These are phyloP conservation scores for Pseudogymnoascus sp. DNA, from an alignment of 2,329 filamentous ascomycete genomes.

Conservation along the genomic window DNA sequence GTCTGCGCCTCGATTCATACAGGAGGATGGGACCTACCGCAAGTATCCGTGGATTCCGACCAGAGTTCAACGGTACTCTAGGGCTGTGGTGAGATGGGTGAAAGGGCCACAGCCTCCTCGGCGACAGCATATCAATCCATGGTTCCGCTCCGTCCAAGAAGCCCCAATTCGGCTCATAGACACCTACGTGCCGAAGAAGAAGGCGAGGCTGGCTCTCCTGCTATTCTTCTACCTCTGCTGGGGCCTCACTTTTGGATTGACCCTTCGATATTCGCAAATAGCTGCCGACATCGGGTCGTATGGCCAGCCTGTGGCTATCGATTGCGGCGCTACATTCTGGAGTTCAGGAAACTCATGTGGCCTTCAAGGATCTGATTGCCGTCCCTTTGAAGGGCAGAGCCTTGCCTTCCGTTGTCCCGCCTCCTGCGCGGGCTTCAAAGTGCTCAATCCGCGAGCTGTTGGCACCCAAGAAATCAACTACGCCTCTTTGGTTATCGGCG, in stretches of 20 bases:
- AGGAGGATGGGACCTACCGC: constrained; percentile 40
- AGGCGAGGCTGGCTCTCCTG: constrained; percentile 50
- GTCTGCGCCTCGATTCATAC: constrained; percentile 47
- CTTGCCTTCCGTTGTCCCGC: constrained; percentile 70
- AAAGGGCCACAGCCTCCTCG: constrained; percentile 47
- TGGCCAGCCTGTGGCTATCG: constrained; percentile 55
- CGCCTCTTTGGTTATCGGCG: constrained; percentile 58
- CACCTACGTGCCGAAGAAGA: constrained; percentile 48
- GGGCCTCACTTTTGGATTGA: constrained; percentile 60
- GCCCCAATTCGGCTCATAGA: constrained; percentile 57
- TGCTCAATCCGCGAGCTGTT: constrained; percentile 67
- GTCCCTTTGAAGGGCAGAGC: constrained; percentile 62
- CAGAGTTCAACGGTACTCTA: constrained; percentile 39
- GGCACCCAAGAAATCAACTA: constrained; percentile 61
- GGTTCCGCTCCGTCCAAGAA: constrained; percentile 58
- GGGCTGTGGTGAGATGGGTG: constrained; percentile 40
- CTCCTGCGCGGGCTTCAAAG: constrained; percentile 55
- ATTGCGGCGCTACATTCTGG: constrained; percentile 66
- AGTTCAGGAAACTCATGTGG: constrained; percentile 62
- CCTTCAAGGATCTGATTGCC: constrained; percentile 63
- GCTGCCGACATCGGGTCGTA: constrained; percentile 57
- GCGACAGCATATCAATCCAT: constrained; percentile 43
- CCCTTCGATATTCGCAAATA: constrained; percentile 54
- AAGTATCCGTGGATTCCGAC: constrained; percentile 51
- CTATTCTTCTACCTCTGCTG: constrained; percentile 55